Percentiles rank a stretch among this genome's conserved stretches.
Evolutionary conservation across 2,329 filamentous ascomycete species (phyloP).

Genomic region (Fusarium sp.): DNA sequence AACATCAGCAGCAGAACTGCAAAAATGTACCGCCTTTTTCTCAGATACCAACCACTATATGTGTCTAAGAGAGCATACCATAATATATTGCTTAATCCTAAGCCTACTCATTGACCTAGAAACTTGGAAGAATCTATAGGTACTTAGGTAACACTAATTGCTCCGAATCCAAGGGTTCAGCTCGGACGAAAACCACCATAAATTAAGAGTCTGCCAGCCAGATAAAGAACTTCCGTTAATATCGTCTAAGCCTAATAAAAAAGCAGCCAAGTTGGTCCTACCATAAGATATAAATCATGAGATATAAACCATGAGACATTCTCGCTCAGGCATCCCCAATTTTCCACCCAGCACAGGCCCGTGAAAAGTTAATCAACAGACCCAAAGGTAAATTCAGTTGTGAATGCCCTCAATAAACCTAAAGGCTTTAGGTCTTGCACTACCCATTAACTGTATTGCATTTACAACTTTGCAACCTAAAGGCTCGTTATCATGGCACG

Average conservation of each 20-base stretch:
- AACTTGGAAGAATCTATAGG: not conserved
- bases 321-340: not conserved
- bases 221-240: not conserved
- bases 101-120: no score
- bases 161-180: not conserved
- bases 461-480: not conserved
- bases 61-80: no score
- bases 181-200: no score
- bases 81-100: no score
- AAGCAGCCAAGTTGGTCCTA: not conserved
- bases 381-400: not conserved
- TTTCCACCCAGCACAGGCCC: not conserved
- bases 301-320: not conserved
- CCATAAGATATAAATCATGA: not conserved
- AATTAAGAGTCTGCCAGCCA: not conserved
- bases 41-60: no score
- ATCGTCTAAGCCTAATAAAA: not conserved
- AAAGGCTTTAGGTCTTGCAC: not conserved
- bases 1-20: no score
- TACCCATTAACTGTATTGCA: not conserved
- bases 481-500: constrained; percentile 9
- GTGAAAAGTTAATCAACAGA: not conserved
- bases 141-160: not conserved
- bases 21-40: not conserved
- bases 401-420: not conserved